A percentile compares a stretch with the other conserved stretches of the same genome.
phyloP scores from a whole-genome alignment of 140 eudicot genomes.

The Stevia rebaudiana region DNA sequence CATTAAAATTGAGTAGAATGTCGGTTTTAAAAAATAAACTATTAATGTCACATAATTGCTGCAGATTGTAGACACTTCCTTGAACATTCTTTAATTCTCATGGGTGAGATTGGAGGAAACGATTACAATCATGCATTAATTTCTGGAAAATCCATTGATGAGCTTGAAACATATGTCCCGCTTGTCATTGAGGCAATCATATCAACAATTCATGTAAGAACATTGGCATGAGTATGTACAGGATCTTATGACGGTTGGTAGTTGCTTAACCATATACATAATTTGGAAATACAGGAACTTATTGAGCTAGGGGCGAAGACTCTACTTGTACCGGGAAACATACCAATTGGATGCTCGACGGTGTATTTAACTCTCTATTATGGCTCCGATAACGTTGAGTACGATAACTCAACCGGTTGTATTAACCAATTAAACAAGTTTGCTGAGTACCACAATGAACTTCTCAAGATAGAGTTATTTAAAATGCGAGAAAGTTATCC shows the following conservation, averaged over 20 bases:
- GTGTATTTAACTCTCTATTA: conserved; percentile 32
- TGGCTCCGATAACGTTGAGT: conserved; percentile 20
- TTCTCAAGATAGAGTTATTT: conserved; percentile 30
- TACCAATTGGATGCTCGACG: conserved; percentile 57
- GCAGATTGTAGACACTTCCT: conserved; percentile 39
- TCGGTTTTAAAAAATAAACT: background rate
- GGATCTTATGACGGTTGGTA: background rate
- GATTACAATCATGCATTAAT: conserved; percentile 50
- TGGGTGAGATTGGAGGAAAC: conserved; percentile 84
- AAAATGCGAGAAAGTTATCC: conserved; percentile 35
- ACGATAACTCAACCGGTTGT: conserved; percentile 51
- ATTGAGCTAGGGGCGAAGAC: conserved; percentile 41
- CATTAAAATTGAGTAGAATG: background rate
- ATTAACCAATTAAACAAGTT: conserved; percentile 37
- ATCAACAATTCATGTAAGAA: conserved; percentile 33
- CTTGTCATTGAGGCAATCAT: conserved; percentile 35
- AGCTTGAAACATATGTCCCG: conserved; percentile 27
- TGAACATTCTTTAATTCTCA: conserved; percentile 32
- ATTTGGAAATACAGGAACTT: conserved; percentile 33
- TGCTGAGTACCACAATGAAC: conserved; percentile 38
- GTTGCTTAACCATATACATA: background rate
- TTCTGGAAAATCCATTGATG: conserved; percentile 25
- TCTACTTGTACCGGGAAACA: conserved; percentile 49
- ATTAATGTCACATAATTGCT: background rate
- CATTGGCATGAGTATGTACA: background rate